A percentile compares a stretch with the other conserved stretches of the same genome.
Conservation (phyloP, 2,329 filamentous ascomycete species). For the Exserohilum rostratum region DNA sequence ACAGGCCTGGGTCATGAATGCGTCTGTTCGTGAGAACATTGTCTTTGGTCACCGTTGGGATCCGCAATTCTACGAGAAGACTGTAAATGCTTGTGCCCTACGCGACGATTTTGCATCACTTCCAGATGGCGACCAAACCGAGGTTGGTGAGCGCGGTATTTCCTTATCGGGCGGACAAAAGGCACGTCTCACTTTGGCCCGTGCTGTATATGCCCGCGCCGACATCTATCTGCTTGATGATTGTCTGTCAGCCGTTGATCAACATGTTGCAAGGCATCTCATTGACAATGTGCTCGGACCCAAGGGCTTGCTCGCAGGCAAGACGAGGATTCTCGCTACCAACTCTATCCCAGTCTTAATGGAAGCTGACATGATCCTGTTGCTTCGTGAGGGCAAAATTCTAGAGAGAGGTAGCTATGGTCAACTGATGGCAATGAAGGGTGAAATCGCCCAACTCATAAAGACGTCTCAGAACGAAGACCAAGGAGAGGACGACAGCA, state of each 20-base stretch:
- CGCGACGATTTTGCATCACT: conserved; percentile 88
- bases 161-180: conserved; percentile 96
- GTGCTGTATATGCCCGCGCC: conserved; percentile 95
- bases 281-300: conserved; percentile 92
- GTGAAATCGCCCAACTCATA: conserved; percentile 83
- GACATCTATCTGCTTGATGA: conserved; percentile 96
- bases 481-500: conserved; percentile 50
- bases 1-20: conserved; percentile 96
- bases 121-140: conserved; percentile 93
- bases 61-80: conserved; percentile 90
- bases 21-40: conserved; percentile 95
- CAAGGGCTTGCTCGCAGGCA: conserved; percentile 78
- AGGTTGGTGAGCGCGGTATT: conserved; percentile 95
- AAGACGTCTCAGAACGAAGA: conserved; percentile 70
- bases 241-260: conserved; percentile 94
- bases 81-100: conserved; percentile 88
- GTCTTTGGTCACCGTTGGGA: conserved; percentile 95
- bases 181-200: conserved; percentile 86
- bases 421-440: conserved; percentile 92
- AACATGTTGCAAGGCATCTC: conserved; percentile 92
- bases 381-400: conserved; percentile 82
- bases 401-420: conserved; percentile 88
- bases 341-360: conserved; percentile 92
- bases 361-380: conserved; percentile 85
- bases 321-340: conserved; percentile 91